These are phyloP conservation scores for Basidiobolus meristosporus DNA, from an alignment of 371 early-diverging fungal genomes.

Conservation along the genomic window DNA sequence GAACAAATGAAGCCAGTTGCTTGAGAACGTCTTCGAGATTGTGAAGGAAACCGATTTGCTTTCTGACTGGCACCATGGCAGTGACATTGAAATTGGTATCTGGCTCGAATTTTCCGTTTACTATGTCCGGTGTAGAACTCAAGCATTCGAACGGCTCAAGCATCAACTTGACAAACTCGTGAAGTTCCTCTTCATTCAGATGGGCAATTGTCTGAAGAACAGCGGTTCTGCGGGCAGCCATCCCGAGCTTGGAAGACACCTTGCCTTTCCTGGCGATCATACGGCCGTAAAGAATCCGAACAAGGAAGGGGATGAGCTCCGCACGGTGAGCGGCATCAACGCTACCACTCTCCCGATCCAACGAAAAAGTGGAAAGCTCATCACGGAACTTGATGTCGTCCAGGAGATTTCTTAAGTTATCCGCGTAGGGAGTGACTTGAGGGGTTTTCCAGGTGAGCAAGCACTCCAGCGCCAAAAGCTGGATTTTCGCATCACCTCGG, in stretches of 20 bases:
- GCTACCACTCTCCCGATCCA: slow-evolving; percentile 26
- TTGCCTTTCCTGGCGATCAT: slow-evolving; percentile 50
- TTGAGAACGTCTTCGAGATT: slow-evolving; percentile 62
- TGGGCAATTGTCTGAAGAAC: slow-evolving; percentile 58
- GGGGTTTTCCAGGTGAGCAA: slow-evolving; percentile 56
- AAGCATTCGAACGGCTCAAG: slow-evolving; percentile 43
- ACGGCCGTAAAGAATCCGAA: slow-evolving; percentile 80
- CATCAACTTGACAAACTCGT: slow-evolving; percentile 54
- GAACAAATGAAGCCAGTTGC: slow-evolving; percentile 48
- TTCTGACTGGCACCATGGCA: slow-evolving; percentile 21
- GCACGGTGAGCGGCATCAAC: slow-evolving; percentile 45
- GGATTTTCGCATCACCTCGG: slow-evolving; percentile 60
- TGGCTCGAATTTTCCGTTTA: background rate
- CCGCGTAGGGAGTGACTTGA: slow-evolving; percentile 44
- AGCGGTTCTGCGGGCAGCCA: slow-evolving; percentile 49
- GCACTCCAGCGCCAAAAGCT: slow-evolving; percentile 63
- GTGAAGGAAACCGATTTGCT: slow-evolving; percentile 61
- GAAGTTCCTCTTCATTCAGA: slow-evolving; percentile 41
- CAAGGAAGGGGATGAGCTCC: slow-evolving; percentile 46
- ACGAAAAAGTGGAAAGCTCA: slow-evolving; percentile 49
- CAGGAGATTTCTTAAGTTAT: slow-evolving; percentile 47
- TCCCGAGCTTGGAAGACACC: slow-evolving; percentile 33
- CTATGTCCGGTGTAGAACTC: too few relatives aligned
- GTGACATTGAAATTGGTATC: slow-evolving; percentile 8
- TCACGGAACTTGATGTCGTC: slow-evolving; percentile 84